These are phyloP conservation scores for Rhytidiadelphus loreus DNA, from an alignment of 225 moss, liverwort and hornwort genomes.

Conservation along the genomic window DNA sequence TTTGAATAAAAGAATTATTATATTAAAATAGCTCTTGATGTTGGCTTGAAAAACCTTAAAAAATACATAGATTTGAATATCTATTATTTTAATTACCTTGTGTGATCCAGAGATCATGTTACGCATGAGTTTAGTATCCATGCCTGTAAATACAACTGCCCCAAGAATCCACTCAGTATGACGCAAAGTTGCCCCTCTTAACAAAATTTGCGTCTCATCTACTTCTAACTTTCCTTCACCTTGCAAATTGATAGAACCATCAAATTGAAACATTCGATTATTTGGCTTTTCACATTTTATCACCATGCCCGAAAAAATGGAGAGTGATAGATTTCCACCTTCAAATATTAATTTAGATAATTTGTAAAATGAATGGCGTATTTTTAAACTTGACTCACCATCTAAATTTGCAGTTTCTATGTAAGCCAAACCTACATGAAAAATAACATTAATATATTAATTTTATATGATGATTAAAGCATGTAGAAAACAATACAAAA, in stretches of 20 bases:
- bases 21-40: background rate
- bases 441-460: background rate
- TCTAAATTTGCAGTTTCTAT: slow-evolving; percentile 88
- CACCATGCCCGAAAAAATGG: slow-evolving; percentile 67
- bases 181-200: slow-evolving; percentile 78
- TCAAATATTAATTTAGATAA: slow-evolving; percentile 36
- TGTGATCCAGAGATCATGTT: slow-evolving; percentile 61
- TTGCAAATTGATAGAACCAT: slow-evolving; percentile 83
- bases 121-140: slow-evolving; percentile 82
- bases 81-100: slow-evolving; percentile 26
- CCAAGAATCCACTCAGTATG: slow-evolving; percentile 91
- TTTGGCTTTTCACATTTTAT: slow-evolving; percentile 89
- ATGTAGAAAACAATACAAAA: accelerated
- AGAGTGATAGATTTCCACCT: slow-evolving; percentile 52
- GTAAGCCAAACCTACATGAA: slow-evolving; percentile 54
- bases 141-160: slow-evolving; percentile 72
- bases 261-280: slow-evolving; percentile 73
- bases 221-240: slow-evolving; percentile 65
- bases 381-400: slow-evolving; percentile 79
- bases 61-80: background rate
- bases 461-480: background rate
- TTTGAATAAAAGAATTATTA: too few species aligned
- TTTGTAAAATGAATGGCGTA: slow-evolving; percentile 77
- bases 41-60: too few species aligned
- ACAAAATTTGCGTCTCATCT: slow-evolving; percentile 60